phyloP scores from a whole-genome alignment of 1,139 yeast genomes.

The Blastobotrys capitulatus region DNA sequence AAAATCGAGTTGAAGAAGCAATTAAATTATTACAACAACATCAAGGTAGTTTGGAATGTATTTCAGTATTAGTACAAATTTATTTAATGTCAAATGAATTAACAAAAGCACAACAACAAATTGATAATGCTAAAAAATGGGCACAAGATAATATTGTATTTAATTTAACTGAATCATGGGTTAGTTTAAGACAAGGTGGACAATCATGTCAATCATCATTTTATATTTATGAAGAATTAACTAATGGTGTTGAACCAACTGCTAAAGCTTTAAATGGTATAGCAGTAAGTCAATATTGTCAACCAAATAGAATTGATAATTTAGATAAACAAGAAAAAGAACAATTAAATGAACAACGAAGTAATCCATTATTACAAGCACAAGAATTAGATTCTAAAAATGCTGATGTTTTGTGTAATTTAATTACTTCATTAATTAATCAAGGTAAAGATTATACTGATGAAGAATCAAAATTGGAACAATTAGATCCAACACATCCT shows the following conservation, averaged over 20 bases:
- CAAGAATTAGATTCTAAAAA: conserved; percentile 35
- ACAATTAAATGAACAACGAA: conserved; percentile 17
- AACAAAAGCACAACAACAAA: conserved; percentile 32
- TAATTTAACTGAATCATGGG: conserved; percentile 66
- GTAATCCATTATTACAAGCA: conserved; percentile 38
- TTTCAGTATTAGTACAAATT: conserved; percentile 36
- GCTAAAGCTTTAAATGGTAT: conserved; percentile 45
- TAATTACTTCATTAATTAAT: conserved; percentile 49
- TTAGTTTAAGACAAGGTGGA: conserved; percentile 52
- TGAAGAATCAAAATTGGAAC: conserved; percentile 40
- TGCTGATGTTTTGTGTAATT: conserved; percentile 54
- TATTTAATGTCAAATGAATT: conserved; percentile 32
- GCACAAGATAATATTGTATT: conserved; percentile 63
- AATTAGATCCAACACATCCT: conserved; percentile 46
- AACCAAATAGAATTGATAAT: conserved; percentile 37
- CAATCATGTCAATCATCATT: conserved; percentile 54
- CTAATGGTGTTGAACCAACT: conserved; percentile 42
- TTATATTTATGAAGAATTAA: conserved; percentile 70
- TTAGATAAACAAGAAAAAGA: conserved; percentile 43
- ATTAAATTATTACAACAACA: conserved; percentile 28
- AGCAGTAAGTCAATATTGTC: conserved; percentile 39
- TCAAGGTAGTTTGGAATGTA: conserved; percentile 34
- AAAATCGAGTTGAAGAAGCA: conserved; percentile 32
- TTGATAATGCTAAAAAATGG: conserved; percentile 40
- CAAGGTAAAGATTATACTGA: conserved; percentile 42